Evolutionary conservation across 2,329 filamentous ascomycete genomes (phyloP).

Genomic region (Hymenoscyphus linearis): DNA sequence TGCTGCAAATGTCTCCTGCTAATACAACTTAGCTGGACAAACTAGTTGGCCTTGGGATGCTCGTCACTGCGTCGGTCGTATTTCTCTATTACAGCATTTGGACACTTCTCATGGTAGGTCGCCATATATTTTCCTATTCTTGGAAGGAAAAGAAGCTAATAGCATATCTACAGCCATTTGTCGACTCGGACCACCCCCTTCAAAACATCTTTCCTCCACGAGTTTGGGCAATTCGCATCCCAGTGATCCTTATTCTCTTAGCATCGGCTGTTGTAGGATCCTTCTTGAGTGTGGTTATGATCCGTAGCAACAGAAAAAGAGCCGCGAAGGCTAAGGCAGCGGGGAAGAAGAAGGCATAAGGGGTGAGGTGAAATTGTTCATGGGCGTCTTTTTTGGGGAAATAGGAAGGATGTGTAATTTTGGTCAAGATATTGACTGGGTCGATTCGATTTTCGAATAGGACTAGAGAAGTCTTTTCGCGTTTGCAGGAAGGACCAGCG

Average conservation of each 20-base stretch:
- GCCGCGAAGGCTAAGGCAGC: conserved; percentile 85
- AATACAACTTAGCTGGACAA: conserved; percentile 70
- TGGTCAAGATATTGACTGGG: background rate
- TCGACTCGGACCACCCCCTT: conserved; percentile 88
- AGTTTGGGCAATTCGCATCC: conserved; percentile 98
- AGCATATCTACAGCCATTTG: conserved; percentile 68
- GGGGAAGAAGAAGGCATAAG: conserved; percentile 77
- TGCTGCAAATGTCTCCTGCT: conserved; percentile 6
- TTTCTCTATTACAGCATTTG: conserved; percentile 95
- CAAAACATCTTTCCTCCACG: conserved; percentile 94
- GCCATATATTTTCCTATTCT: background rate
- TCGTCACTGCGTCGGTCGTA: conserved; percentile 65
- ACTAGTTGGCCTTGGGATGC: conserved; percentile 71
- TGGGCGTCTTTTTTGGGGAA: background rate
- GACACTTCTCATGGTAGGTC: conserved; percentile 88
- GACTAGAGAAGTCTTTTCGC: background rate
- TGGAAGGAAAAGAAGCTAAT: conserved; percentile 10
- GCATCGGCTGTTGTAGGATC: conserved; percentile 91
- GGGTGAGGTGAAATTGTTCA: background rate
- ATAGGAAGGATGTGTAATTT: background rate
- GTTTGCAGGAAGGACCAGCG: background rate
- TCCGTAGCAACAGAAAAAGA: conserved; percentile 97
- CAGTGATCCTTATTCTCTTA: conserved; percentile 90
- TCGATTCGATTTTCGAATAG: background rate
- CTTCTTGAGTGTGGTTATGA: conserved; percentile 97